Percentiles rank a stretch among this genome's conserved stretches.
phyloP scores from a whole-genome alignment of 768 basidiomycete genomes.

The Sporobolomyces pararoseus region DNA sequence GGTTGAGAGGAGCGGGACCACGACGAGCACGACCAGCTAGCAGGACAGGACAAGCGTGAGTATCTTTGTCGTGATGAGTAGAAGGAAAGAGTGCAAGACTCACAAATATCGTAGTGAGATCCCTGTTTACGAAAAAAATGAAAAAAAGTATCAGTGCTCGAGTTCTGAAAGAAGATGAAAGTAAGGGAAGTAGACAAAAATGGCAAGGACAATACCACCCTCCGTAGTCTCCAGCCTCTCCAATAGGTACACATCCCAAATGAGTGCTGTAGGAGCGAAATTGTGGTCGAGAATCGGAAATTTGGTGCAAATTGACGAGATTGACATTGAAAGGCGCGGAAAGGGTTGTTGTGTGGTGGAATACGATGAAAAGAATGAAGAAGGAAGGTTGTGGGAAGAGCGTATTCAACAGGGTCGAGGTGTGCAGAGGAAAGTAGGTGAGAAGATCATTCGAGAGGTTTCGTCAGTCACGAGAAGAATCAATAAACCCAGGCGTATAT shows the following conservation, averaged over 20 bases:
- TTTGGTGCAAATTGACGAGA: not conserved
- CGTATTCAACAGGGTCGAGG: too few relatives aligned
- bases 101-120: constrained; percentile 89
- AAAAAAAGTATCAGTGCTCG: not conserved
- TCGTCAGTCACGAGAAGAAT: too few relatives aligned
- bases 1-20: constrained; percentile 96
- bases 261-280: constrained; percentile 65
- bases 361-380: constrained; percentile 65
- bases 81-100: not conserved
- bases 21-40: constrained; percentile 94
- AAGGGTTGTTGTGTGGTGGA: constrained; percentile 23
- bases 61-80: too few relatives aligned
- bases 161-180: not conserved
- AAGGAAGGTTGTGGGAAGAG: constrained; percentile 55
- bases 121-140: constrained; percentile 58
- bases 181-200: constrained; percentile 53
- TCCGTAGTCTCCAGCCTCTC: constrained; percentile 77
- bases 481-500: too few relatives aligned
- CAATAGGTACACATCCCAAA: constrained; percentile 96
- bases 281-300: not conserved
- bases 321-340: not conserved
- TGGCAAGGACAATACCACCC: constrained; percentile 64
- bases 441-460: too few relatives aligned
- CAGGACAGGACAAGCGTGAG: too few relatives aligned
- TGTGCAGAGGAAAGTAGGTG: not conserved